phyloP scores from a whole-genome alignment of 164 flowering plant species.

The Vitis vinifera region DNA sequence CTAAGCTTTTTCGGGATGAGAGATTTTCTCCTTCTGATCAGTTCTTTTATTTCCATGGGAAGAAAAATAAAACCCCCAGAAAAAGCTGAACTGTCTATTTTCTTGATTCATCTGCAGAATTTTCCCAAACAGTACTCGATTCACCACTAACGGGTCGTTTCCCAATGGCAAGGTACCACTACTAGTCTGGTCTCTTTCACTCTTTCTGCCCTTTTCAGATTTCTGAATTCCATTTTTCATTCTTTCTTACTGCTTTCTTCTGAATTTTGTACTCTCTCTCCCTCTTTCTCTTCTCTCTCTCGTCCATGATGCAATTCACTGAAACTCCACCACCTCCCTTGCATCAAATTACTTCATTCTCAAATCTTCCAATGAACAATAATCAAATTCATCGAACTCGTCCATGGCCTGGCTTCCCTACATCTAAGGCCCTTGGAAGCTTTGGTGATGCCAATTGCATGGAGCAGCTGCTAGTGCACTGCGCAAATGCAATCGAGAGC shows the following conservation, averaged over 20 bases:
- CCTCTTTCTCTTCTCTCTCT: constrained; percentile 9
- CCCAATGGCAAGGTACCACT: constrained; percentile 49
- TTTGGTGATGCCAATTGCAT: constrained; percentile 83
- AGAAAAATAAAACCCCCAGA: constrained; percentile 21
- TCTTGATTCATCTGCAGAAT: constrained; percentile 36
- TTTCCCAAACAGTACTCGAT: constrained; percentile 19
- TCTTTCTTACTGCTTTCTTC: constrained; percentile 6
- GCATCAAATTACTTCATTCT: constrained; percentile 31
- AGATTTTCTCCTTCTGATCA: constrained; percentile 24
- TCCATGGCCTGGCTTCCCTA: constrained; percentile 63
- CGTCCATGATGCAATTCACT: constrained; percentile 70
- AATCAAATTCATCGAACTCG: constrained; percentile 31
- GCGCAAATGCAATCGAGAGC: constrained; percentile 85
- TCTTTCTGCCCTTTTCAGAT: constrained; percentile 15
- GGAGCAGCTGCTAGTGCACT: constrained; percentile 93
- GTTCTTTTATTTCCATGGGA: constrained; percentile 27
- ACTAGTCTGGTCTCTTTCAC: constrained; percentile 60
- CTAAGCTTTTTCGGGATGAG: constrained; percentile 29
- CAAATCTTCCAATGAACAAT: constrained; percentile 41
- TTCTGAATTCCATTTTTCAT: constrained; percentile 15
- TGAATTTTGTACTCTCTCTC: constrained; percentile 7
- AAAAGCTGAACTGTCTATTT: constrained; percentile 63
- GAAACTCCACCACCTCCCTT: constrained; percentile 46
- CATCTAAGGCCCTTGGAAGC: constrained; percentile 34
- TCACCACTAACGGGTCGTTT: constrained; percentile 35